Evolutionary conservation across 2,329 filamentous ascomycete species (phyloP), one percentile per base, ranked within the genome.

Genomic region (Phyllosticta citribraziliensis): DNA sequence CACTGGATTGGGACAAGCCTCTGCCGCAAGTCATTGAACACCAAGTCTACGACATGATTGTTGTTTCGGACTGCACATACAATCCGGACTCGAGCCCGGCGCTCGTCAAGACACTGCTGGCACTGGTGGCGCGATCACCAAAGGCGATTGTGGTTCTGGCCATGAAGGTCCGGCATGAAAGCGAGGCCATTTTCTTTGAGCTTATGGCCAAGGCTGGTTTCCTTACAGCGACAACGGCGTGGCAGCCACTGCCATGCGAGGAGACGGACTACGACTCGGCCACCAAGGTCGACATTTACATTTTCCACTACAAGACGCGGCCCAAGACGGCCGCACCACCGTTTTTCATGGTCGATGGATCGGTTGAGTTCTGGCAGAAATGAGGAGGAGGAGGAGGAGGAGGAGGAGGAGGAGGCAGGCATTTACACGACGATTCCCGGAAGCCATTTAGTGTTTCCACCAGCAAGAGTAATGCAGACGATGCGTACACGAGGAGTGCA

Each of bases 41-140:
- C 4, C 69, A 75, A 47, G 70, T 78, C 11, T 78, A 83, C 66
- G 82, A 88, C 69, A 67, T 89, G 35, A 78, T 89, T 22, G 69
- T 88, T 3, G 81, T 88, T 1, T 84, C 85, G 1, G 87, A 90
- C 70, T 89, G 87, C 72, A 89, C 86, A 1, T 90, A 90, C 73
- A 89, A 89, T 69, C 76, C 81, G 17, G 85, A 88, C 66, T 87
- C 83, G 63, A 80, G 86, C 57, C 83, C 84, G 2, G 79, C 83
- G 24, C 74, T 89, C 47, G 85, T 89, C 8, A 73, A 74, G 27
- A 85, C 84, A 1, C 73, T 89, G 10, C 66, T 69, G 22, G 74
- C 72, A 10, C 71, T 88, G 56, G 72, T 79, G 52, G 68, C 71
- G 19, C 69, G 69, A 30, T 83, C 79, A 5, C 80, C 82, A 2